A percentile compares a stretch with the other conserved stretches of the same genome.
These are phyloP conservation scores for Aspergillus piperis DNA, from an alignment of 2,329 filamentous ascomycete genomes.

Conservation along the genomic window DNA sequence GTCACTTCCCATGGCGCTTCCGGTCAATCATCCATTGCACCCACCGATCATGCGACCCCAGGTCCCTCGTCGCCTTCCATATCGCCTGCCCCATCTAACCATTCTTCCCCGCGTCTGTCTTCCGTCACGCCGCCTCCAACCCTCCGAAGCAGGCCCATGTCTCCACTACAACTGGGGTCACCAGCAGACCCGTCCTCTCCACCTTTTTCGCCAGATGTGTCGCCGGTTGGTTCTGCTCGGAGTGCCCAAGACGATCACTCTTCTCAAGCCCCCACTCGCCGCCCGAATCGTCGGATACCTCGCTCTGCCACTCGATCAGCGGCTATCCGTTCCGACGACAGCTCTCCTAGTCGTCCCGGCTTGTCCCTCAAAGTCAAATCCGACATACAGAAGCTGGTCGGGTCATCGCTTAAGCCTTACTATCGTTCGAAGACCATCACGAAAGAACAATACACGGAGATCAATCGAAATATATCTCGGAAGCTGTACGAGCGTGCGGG, in stretches of 20 bases:
- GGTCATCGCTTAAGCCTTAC: constrained; percentile 75
- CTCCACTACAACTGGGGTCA: constrained; percentile 38
- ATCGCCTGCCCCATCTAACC: constrained; percentile 43
- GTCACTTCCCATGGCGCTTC: constrained; percentile 35
- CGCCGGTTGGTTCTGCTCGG: constrained; percentile 59
- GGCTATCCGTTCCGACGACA: constrained; percentile 56
- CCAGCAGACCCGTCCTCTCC: constrained; percentile 35
- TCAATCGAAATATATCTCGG: constrained; percentile 86
- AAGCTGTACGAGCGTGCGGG: constrained; percentile 74
- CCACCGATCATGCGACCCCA: constrained; percentile 39
- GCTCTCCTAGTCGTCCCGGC: constrained; percentile 65
- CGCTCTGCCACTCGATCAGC: constrained; percentile 23
- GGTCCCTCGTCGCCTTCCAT: constrained; percentile 46
- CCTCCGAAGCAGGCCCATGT: constrained; percentile 36
- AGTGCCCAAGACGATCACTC: constrained; percentile 14
- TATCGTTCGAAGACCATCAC: constrained; percentile 79
- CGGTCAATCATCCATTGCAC: constrained; percentile 37
- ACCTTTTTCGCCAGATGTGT: constrained; percentile 70
- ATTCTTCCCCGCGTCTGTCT: constrained; percentile 42
- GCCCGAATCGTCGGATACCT: constrained; percentile 29
- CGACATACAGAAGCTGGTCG: constrained; percentile 85
- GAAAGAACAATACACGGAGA: constrained; percentile 86
- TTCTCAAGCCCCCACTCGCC: constrained; percentile 16
- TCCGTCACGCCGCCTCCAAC: constrained; percentile 43
- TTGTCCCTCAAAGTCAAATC: constrained; percentile 83